phyloP scores from a whole-genome alignment of 257 asterid species.

The Solanum dulcamara region DNA sequence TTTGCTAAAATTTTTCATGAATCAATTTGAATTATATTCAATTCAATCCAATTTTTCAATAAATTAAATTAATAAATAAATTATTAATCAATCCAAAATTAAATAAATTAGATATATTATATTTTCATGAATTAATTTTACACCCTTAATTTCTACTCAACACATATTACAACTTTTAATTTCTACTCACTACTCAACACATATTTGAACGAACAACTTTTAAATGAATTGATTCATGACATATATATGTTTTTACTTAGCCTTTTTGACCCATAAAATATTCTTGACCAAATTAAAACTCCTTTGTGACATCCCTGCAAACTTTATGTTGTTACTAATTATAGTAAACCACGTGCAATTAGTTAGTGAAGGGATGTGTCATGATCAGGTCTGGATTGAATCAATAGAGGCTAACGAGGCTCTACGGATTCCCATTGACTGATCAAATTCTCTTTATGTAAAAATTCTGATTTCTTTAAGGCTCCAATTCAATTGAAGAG shows the following conservation, averaged over 20 bases:
- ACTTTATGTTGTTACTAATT: not conserved
- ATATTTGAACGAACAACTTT: not conserved
- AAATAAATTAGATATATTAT: too few species aligned
- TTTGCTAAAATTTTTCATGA: not conserved
- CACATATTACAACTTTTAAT: rapidly evolving
- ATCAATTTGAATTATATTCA: not conserved
- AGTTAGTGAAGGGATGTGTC: not conserved
- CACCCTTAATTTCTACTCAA: too few species aligned
- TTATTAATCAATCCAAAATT: not conserved
- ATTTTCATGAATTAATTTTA: too few species aligned
- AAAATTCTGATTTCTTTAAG: not conserved
- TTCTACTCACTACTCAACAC: not conserved
- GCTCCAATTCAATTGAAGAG: not conserved
- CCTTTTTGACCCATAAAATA: not conserved
- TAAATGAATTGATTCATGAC: not conserved
- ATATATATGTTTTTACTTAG: not conserved
- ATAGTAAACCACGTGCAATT: not conserved
- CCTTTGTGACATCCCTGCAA: not conserved
- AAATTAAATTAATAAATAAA: not conserved
- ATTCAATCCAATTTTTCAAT: not conserved
- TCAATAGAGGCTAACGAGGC: not conserved
- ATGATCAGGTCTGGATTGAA: not conserved
- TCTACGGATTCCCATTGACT: not conserved
- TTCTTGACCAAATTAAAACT: not conserved
- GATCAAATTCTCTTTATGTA: not conserved